A percentile compares a stretch with the other conserved stretches of the same genome.
Conservation (phyloP, 257 asterid genomes). For the Salvia rosmarinus region DNA sequence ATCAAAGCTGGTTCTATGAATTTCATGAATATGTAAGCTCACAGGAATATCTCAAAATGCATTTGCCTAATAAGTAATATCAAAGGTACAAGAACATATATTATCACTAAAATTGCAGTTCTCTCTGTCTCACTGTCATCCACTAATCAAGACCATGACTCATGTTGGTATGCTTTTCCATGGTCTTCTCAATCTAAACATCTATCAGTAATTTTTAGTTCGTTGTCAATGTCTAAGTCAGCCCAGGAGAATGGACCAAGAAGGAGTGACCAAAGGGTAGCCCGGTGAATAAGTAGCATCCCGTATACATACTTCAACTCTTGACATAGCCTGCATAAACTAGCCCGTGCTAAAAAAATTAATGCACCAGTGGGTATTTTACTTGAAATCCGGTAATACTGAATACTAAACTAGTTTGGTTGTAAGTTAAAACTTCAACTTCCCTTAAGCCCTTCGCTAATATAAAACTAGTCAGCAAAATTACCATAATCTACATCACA, state of each 20-base stretch:
- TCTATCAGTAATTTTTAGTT: not conserved
- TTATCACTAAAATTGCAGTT: not conserved
- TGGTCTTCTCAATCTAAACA: not conserved
- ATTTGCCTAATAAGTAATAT: not conserved
- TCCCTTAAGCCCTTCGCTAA: conserved; percentile 6
- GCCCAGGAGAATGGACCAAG: not conserved
- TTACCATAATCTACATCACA: not conserved
- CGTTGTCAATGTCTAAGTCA: not conserved
- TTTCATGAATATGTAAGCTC: not conserved
- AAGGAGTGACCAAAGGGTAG: not conserved
- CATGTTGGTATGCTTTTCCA: not conserved
- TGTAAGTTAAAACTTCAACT: not conserved
- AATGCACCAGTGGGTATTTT: not conserved
- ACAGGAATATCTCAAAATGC: conserved; percentile 1
- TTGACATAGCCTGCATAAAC: not conserved
- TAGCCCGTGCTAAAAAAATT: not conserved
- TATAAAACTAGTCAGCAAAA: conserved; percentile 3
- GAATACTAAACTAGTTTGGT: not conserved
- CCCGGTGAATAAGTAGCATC: not conserved
- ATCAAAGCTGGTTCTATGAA: not conserved
- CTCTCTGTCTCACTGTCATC: conserved; percentile 11
- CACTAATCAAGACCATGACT: conserved; percentile 11
- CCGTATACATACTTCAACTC: not conserved
- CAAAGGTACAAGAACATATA: not conserved
- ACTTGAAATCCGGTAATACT: not conserved